A percentile compares a stretch with the other conserved stretches of the same genome.
These are phyloP conservation scores for Hebeloma cylindrosporum DNA, from an alignment of 768 basidiomycete genomes.

Conservation along the genomic window DNA sequence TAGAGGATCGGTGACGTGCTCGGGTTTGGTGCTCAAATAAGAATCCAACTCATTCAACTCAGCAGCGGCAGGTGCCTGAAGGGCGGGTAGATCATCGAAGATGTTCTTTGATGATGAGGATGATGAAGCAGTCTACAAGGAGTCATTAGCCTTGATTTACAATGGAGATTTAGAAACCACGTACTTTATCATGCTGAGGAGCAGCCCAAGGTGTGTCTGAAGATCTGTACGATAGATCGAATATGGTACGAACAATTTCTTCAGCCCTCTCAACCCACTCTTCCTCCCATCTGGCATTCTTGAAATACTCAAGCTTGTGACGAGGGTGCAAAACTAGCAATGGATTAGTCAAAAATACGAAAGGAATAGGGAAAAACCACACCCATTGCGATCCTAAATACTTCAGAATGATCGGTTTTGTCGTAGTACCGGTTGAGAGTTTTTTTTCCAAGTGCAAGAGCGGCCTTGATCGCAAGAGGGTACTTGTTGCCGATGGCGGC, in stretches of 20 bases:
- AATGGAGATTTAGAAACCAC: no score
- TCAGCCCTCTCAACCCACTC: conserved; percentile 26
- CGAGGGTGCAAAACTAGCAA: conserved; percentile 30
- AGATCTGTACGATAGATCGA: conserved; percentile 9
- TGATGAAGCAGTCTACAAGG: not conserved
- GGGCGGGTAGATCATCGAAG: conserved; percentile 30
- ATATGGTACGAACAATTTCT: conserved; percentile 12
- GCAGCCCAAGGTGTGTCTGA: not conserved
- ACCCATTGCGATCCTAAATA: conserved; percentile 37
- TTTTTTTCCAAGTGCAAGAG: conserved; percentile 22
- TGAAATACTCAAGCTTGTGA: conserved; percentile 30
- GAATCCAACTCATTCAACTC: conserved; percentile 25
- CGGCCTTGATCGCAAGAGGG: conserved; percentile 4
- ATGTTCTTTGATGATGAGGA: conserved; percentile 22
- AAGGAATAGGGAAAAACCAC: conserved; percentile 10
- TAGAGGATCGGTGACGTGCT: conserved; percentile 23
- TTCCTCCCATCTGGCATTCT: conserved; percentile 18
- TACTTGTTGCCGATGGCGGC: not conserved
- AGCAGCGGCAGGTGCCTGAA: conserved; percentile 12
- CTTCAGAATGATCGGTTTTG: conserved; percentile 29
- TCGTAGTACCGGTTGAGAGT: conserved; percentile 34
- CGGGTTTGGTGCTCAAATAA: conserved; percentile 28
- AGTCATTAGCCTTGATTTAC: not conserved
- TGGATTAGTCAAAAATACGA: not conserved
- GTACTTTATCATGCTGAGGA: not conserved